phyloP scores from a whole-genome alignment of 2,329 filamentous ascomycete genomes.

The Colletotrichum liriopes region DNA sequence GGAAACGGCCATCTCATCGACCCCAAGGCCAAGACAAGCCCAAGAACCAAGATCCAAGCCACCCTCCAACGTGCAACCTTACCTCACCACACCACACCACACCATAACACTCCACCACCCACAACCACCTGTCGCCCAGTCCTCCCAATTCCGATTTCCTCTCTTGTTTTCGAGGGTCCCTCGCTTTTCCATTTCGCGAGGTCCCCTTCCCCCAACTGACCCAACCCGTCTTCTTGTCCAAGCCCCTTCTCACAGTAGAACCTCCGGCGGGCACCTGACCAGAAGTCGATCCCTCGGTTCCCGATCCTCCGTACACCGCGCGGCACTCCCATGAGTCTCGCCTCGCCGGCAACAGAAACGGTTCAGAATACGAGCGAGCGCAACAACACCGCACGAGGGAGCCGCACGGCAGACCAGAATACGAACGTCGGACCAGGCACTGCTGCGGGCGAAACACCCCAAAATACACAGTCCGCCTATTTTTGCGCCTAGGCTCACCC shows the following conservation, averaged over 20 bases:
- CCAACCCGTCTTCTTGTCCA: neutral
- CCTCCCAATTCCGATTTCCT: constrained; percentile 16
- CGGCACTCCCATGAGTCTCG: neutral
- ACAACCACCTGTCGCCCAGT: too few species aligned
- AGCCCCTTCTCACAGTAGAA: neutral
- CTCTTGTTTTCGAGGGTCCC: neutral
- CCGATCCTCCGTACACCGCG: neutral
- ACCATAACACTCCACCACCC: neutral
- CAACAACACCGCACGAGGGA: constrained; percentile 17
- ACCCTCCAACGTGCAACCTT: constrained; percentile 18
- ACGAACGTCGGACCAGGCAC: constrained; percentile 23
- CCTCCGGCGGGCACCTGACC: neutral
- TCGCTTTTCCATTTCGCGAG: constrained; percentile 1
- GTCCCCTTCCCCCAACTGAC: neutral
- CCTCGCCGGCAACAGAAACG: constrained; percentile 2
- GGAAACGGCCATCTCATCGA: neutral
- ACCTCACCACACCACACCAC: constrained; percentile 1
- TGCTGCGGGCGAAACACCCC: constrained; percentile 18
- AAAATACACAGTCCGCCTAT: constrained; percentile 11
- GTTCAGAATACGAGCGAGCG: constrained; percentile 32
- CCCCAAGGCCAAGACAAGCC: constrained; percentile 33
- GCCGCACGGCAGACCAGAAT: constrained; percentile 29
- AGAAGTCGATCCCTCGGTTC: neutral
- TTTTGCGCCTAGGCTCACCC: constrained; percentile 16
- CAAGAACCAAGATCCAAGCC: constrained; percentile 34